phyloP scores from a whole-genome alignment of 2,329 filamentous ascomycete species.

The Sporothrix variecibatus region DNA sequence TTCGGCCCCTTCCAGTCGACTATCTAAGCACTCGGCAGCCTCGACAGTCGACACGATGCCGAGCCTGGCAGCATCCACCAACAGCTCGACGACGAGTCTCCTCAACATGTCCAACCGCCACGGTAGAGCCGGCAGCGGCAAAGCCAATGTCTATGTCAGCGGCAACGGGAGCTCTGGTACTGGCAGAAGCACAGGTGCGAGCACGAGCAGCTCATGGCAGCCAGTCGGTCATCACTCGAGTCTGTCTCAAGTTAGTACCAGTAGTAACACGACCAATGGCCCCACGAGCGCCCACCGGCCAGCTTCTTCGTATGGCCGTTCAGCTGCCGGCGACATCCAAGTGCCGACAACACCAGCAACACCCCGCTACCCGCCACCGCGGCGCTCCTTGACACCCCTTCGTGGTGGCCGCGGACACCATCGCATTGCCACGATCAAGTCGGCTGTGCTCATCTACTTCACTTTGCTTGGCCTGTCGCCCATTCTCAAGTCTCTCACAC shows the following conservation, averaged over 20 bases:
- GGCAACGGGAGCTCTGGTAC: constrained; percentile 12
- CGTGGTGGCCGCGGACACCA: constrained; percentile 49
- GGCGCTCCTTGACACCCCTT: constrained; percentile 38
- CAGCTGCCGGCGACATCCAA: background rate
- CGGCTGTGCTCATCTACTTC: constrained; percentile 88
- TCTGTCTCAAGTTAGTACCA: constrained; percentile 11
- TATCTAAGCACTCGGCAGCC: background rate
- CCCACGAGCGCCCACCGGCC: constrained; percentile 9
- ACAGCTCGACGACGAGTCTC: constrained; percentile 28
- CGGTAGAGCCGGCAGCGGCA: background rate
- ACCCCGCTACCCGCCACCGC: constrained; percentile 33
- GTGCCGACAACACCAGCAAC: constrained; percentile 35
- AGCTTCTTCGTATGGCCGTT: background rate
- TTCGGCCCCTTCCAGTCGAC: background rate
- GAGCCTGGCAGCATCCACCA: constrained; percentile 5
- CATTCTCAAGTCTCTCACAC: constrained; percentile 94
- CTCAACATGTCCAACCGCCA: constrained; percentile 19
- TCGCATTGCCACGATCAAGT: constrained; percentile 81
- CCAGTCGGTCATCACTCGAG: background rate
- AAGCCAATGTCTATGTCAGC: background rate
- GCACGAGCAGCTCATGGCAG: constrained; percentile 14
- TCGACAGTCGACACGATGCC: background rate
- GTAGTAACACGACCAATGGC: background rate
- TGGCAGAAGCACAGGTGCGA: background rate
- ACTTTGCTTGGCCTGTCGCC: constrained; percentile 89